Conservation (phyloP, 108 stramenopile genomes). For the Thalassiosira profunda region DNA sequence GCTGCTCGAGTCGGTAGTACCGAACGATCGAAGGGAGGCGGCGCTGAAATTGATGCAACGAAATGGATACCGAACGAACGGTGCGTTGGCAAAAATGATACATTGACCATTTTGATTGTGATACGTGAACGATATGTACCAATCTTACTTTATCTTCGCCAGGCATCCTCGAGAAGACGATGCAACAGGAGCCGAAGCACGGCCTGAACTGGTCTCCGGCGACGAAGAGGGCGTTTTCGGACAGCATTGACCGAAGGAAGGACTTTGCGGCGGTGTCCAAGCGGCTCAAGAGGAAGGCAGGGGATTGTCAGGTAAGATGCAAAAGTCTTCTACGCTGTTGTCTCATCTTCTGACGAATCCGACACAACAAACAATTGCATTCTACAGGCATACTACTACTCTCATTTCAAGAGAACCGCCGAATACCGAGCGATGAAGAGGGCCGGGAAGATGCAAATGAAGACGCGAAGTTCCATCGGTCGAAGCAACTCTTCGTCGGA, state of each 20-base stretch:
- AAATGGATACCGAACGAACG: constrained; percentile 17
- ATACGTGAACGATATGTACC: no score
- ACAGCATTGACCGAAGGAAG: constrained; percentile 13
- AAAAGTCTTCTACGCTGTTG: no score
- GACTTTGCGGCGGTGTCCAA: constrained; percentile 4
- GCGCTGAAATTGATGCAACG: constrained; percentile 26
- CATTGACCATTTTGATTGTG: no score
- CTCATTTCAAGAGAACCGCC: constrained; percentile 15
- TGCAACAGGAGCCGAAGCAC: constrained; percentile 1
- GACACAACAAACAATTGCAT: no score
- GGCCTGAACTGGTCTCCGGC: constrained; percentile 16
- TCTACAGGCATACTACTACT: constrained; percentile 31
- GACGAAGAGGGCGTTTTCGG: constrained; percentile 10
- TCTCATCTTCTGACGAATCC: no score
- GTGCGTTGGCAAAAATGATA: no score
- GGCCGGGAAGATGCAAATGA: background rate
- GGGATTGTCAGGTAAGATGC: no score
- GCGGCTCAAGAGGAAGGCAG: background rate
- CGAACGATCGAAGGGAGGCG: constrained; percentile 31
- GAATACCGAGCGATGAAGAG: constrained; percentile 18
- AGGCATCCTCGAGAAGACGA: constrained; percentile 23
- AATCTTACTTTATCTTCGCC: background rate
- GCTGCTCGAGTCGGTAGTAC: constrained; percentile 23
- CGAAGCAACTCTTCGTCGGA: background rate
- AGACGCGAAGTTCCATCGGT: background rate